These are phyloP conservation scores for Mytilinidion resinicola DNA, from an alignment of 495 filamentous ascomycete species.

Conservation along the genomic window DNA sequence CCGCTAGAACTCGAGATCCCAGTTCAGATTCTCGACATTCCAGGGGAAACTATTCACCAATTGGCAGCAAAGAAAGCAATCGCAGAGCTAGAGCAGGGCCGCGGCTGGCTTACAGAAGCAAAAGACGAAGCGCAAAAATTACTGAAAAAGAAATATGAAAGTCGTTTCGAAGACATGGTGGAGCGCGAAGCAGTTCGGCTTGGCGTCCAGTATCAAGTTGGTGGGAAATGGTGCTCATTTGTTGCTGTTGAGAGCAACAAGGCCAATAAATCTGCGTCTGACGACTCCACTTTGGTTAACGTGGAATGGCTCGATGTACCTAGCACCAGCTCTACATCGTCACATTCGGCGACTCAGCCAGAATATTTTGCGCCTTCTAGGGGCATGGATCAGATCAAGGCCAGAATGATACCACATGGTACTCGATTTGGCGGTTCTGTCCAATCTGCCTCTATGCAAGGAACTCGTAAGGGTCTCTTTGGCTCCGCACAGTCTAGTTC, in stretches of 20 bases:
- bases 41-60: slow-evolving; percentile 58
- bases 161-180: slow-evolving; percentile 49
- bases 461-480: no score
- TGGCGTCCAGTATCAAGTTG: slow-evolving; percentile 58
- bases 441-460: no score
- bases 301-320: slow-evolving; percentile 19
- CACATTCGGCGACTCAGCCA: no score
- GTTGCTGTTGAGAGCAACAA: slow-evolving; percentile 53
- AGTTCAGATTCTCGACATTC: slow-evolving; percentile 42
- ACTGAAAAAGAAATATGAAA: slow-evolving; percentile 44
- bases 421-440: no score
- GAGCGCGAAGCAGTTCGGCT: slow-evolving; percentile 57
- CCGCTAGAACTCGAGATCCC: slow-evolving; percentile 58
- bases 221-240: slow-evolving; percentile 63
- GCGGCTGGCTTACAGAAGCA: slow-evolving; percentile 57
- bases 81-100: slow-evolving; percentile 60
- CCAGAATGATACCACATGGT: no score
- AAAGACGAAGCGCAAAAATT: slow-evolving; percentile 40
- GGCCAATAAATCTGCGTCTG: not conserved
- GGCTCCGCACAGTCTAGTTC: no score
- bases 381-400: no score
- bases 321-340: not conserved
- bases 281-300: slow-evolving; percentile 6
- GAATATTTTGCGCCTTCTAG: no score
- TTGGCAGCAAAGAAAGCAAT: slow-evolving; percentile 62